Evolutionary conservation across 208 protist species (phyloP).

Genomic region (Naegleria fowleri): DNA sequence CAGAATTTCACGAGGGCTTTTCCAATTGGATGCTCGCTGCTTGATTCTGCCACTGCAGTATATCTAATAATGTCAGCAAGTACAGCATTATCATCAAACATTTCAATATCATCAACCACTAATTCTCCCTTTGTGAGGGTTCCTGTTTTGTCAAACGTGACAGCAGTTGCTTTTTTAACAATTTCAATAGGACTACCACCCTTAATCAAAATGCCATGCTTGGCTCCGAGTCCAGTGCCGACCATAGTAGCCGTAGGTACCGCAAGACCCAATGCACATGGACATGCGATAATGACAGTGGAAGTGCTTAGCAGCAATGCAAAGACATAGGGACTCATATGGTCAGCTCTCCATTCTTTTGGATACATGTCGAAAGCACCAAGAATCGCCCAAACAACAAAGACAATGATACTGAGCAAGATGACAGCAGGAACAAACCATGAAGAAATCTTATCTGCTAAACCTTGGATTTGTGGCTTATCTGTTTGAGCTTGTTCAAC

Average conservation of each 20-base stretch:
- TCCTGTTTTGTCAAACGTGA: constrained; percentile 96
- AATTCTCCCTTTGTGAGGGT: constrained; percentile 86
- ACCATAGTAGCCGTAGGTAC: constrained; percentile 95
- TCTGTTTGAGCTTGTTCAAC: constrained; percentile 89
- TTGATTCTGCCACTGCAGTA: not conserved
- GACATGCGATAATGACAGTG: constrained; percentile 89
- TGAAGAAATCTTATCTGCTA: constrained; percentile 74
- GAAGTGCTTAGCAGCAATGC: constrained; percentile 86
- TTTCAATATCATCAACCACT: constrained; percentile 53
- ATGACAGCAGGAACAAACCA: constrained; percentile 88
- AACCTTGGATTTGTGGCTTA: constrained; percentile 86
- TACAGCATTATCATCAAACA: constrained; percentile 24
- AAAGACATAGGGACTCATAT: constrained; percentile 56
- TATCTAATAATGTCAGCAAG: constrained; percentile 30
- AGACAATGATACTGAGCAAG: constrained; percentile 67
- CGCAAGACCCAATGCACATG: constrained; percentile 90
- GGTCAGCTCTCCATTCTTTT: constrained; percentile 48
- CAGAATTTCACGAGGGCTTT: constrained; percentile 59
- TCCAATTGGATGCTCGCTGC: constrained; percentile 71
- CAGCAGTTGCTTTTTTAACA: constrained; percentile 57
- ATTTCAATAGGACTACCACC: constrained; percentile 76
- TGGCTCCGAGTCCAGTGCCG: constrained; percentile 84
- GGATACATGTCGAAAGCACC: constrained; percentile 59
- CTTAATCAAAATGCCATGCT: constrained; percentile 84
- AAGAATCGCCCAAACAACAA: constrained; percentile 77